Evolutionary conservation across 129 eudicot species (phyloP), one percentile per base, ranked within the genome.

Genomic region (Arctium lappa): DNA sequence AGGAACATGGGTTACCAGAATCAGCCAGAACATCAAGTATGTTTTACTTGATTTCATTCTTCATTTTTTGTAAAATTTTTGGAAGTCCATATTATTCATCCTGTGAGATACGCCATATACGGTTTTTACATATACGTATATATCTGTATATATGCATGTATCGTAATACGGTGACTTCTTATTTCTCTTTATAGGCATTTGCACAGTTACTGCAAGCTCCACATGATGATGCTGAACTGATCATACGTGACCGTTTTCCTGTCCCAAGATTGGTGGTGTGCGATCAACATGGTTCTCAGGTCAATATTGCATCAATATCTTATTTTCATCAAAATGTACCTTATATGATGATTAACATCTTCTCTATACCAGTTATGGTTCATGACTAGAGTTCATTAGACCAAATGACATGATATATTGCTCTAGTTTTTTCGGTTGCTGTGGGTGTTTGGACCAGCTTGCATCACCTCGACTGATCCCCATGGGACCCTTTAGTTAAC

Each of bases 211-310:
- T 94, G 81, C 90, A 92, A 91, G 97, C 97, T 81, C 98, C 98
- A 22, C 96, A 85, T 75, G 95, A 89, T 74, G 98, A 94, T 69
- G 92, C 96, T 36, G 92, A 94, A 82, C 33, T 86, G 75, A 89
- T 94, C 38, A 88, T 94, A 69, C 96, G 80, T 5, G 98, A 94
- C 0, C 92, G 98, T 56, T 94, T 92, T 78, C 98, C 98, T 12
- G 95, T 91, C 79, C 98, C 98, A 66, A 91, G 98, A 89, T 88
- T 94, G 81, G 98, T 94, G 78, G 95, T 94, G 6, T 94, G 98
- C 76, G 98, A 94, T 89, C 97, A 94, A 86, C 98, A 94, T 87
- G 98, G 98, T 79, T 94, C 98, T 73, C 97, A 94, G 98, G 98
- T 94, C 39, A 84, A 5, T 31, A 5, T 44, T 46, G 60, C 7